Base-by-base conservation (phyloP, 1,284 basidiomycete genomes). In the Pterulicium gracile region DNA sequence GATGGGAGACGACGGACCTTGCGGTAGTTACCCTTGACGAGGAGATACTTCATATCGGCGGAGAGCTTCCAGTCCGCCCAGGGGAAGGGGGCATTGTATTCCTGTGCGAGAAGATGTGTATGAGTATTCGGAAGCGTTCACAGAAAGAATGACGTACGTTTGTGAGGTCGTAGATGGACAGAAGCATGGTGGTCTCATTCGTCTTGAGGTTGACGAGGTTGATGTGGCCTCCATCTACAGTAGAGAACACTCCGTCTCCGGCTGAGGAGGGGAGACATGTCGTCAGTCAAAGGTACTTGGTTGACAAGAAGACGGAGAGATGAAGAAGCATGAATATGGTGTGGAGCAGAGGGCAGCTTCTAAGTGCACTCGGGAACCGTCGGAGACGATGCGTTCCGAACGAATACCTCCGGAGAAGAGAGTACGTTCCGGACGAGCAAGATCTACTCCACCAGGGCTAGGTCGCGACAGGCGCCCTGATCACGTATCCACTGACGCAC, bases 191-290 rank as follows among this genome's bases (percentile, higher is more conserved):
- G 0, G 82, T 84, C 3, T 67, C 69, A 54, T 88, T 87, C n/a
- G 70, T 79, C 65, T 81, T 81, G 14, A 93, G 69, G 54, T 92
- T 82, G 3, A 87, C 79, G 3, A 96, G 73, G 35, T 78, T 69
- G 58, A 96, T 88, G 46, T 72, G 70, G 12, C 75, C 77, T 20
- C 75, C 66, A 39, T 76, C 66, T 21, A 67, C 61, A 3, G 77
- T 71, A 1, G 87, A 88, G 63, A 84, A 95, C 0, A 94, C 88
- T 1, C 93, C 94, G 60, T 97, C 93, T 2, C 87, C 88, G 51
- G 90, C 90, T 88, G 56, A n/a, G 40, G 24, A 7, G 43, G 24
- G 19, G 39, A 23, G 39, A 27, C 15, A 36, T n/a, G 20, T n/a
- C 7, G 27, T 32, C n/a, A 32, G 27, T n/a, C n/a, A n/a, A n/a